A percentile compares a stretch with the other conserved stretches of the same genome.
Evolutionary conservation across 768 basidiomycete genomes (phyloP).

Genomic region (Tulasnella sp.): DNA sequence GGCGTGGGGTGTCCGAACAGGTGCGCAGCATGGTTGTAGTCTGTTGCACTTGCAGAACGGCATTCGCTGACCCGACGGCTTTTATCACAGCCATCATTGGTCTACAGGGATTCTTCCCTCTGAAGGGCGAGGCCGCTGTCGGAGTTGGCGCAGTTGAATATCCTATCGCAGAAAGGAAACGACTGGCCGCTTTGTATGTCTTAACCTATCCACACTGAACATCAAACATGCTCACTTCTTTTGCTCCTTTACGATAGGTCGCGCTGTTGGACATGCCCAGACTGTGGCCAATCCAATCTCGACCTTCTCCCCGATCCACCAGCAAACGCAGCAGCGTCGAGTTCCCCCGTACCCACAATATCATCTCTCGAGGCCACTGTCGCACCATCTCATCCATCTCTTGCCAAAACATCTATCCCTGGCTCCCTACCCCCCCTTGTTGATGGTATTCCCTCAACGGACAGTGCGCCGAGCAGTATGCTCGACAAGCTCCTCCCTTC

Average conservation of each 20-base stretch:
- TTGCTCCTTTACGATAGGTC: constrained; percentile 39
- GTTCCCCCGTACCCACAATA: neutral
- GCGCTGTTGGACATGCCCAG: constrained; percentile 67
- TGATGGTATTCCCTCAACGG: neutral
- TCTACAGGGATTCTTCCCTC: constrained; percentile 78
- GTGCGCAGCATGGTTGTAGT: constrained; percentile 30
- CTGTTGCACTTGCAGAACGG: neutral
- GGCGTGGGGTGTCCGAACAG: constrained; percentile 95
- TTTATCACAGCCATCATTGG: constrained; percentile 60
- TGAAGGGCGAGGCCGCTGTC: constrained; percentile 76
- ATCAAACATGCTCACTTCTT: neutral
- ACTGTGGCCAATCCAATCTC: constrained; percentile 55
- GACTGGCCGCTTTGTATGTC: constrained; percentile 63
- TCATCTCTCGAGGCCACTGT: neutral
- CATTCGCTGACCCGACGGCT: neutral
- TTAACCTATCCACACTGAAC: too few relatives aligned
- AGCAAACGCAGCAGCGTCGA: constrained; percentile 1
- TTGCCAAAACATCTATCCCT: neutral
- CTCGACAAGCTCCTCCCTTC: neutral
- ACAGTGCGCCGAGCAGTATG: neutral
- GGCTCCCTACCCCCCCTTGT: neutral
- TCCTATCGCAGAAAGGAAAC: constrained; percentile 59
- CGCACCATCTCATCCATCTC: neutral
- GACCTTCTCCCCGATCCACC: constrained; percentile 60
- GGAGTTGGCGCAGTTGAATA: constrained; percentile 84